Percentiles rank a stretch among this genome's conserved stretches.
These are phyloP conservation scores for Plectosphaerella cucumerina DNA, from an alignment of 2,329 filamentous ascomycete genomes.

Conservation along the genomic window DNA sequence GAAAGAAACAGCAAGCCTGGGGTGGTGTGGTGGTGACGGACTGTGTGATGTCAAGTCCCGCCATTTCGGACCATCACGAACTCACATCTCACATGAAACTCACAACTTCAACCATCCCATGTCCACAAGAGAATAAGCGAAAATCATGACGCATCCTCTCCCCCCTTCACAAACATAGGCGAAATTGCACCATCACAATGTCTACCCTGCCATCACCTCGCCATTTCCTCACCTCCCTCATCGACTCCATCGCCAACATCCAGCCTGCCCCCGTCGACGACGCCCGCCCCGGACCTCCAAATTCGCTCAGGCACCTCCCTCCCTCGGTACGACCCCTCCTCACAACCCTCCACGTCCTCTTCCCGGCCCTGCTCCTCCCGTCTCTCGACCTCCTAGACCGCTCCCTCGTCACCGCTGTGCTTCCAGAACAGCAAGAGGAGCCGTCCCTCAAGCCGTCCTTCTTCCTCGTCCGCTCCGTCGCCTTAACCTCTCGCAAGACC, in stretches of 20 bases:
- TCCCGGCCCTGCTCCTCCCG: constrained; percentile 75
- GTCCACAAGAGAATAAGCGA: background rate
- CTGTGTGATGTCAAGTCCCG: background rate
- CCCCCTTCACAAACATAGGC: background rate
- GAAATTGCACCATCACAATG: background rate
- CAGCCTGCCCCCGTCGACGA: constrained; percentile 11
- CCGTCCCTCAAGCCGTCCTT: constrained; percentile 22
- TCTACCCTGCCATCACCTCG: constrained; percentile 31
- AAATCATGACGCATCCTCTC: background rate
- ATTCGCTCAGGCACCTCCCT: constrained; percentile 23
- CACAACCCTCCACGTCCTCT: constrained; percentile 80
- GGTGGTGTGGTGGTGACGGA: too few species aligned
- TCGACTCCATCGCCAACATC: constrained; percentile 21
- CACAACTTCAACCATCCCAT: background rate
- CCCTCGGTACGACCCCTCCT: constrained; percentile 50
- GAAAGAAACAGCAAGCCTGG: too few species aligned
- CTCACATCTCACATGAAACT: background rate
- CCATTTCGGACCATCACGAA: background rate
- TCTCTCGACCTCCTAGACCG: constrained; percentile 86
- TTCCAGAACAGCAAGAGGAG: constrained; percentile 13
- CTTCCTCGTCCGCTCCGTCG: constrained; percentile 63
- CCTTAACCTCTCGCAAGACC: constrained; percentile 14
- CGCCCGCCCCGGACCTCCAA: constrained; percentile 8
- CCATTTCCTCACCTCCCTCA: constrained; percentile 44
- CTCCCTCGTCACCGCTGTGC: constrained; percentile 58